phyloP scores from a whole-genome alignment of 805 yeast species.

The Candida hungchunana region DNA sequence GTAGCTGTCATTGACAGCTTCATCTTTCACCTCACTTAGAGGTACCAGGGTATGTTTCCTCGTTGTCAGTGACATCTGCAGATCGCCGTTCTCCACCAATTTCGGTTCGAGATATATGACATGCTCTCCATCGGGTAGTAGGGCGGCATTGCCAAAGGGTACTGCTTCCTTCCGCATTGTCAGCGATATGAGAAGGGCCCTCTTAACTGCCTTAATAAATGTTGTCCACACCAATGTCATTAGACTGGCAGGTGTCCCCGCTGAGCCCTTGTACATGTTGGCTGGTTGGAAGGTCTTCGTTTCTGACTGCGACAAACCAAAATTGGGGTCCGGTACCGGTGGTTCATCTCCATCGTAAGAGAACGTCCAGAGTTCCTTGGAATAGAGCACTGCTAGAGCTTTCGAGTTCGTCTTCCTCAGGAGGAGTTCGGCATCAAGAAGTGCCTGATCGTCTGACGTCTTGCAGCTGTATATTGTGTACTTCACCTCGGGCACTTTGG shows the following conservation, averaged over 20 bases:
- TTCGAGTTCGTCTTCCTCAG: slow-evolving; percentile 33
- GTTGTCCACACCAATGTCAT: slow-evolving; percentile 36
- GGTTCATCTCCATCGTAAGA: slow-evolving; percentile 33
- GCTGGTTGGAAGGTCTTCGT: slow-evolving; percentile 19
- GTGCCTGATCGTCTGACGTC: slow-evolving; percentile 33
- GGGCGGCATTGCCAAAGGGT: slow-evolving; percentile 48
- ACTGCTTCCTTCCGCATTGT: slow-evolving; percentile 33
- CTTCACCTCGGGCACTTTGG: slow-evolving; percentile 17
- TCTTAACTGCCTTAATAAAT: slow-evolving; percentile 46
- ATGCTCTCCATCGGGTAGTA: slow-evolving; percentile 26
- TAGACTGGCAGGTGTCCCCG: slow-evolving; percentile 29
- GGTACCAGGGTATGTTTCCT: slow-evolving; percentile 31
- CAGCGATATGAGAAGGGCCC: slow-evolving; percentile 33
- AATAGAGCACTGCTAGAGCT: slow-evolving; percentile 34
- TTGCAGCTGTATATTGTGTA: slow-evolving; percentile 16
- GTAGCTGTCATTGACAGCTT: slow-evolving; percentile 25
- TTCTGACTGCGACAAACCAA: slow-evolving; percentile 14
- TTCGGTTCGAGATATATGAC: slow-evolving; percentile 45
- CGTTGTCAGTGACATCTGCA: slow-evolving; percentile 33
- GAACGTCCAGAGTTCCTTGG: slow-evolving; percentile 42
- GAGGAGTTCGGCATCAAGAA: slow-evolving; percentile 38
- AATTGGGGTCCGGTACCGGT: slow-evolving; percentile 29
- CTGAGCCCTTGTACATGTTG: slow-evolving; percentile 11
- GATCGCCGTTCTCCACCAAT: slow-evolving; percentile 40
- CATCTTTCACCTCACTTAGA: slow-evolving; percentile 24